A percentile compares a stretch with the other conserved stretches of the same genome.
Evolutionary conservation across 805 yeast species (phyloP).

Genomic region (Teunomyces kruisii): DNA sequence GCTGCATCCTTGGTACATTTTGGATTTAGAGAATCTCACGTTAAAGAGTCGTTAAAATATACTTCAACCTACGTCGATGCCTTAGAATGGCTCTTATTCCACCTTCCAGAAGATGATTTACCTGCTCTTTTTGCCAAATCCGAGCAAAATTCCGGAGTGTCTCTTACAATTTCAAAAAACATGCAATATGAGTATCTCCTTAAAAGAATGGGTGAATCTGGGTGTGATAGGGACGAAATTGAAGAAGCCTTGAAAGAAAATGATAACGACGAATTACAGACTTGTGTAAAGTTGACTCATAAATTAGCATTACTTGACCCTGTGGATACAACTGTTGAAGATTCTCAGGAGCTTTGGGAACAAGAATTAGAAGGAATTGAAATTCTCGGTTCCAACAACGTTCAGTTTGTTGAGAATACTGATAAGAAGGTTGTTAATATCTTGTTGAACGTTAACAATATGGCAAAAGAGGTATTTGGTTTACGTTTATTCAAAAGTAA

Average conservation of each 20-base stretch:
- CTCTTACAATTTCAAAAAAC: slow-evolving; percentile 56
- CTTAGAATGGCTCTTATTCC: slow-evolving; percentile 77
- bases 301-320: slow-evolving; percentile 17
- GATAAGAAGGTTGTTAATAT: slow-evolving; percentile 33
- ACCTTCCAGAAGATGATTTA: slow-evolving; percentile 91
- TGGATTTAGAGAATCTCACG: slow-evolving; percentile 72
- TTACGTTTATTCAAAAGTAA: slow-evolving; percentile 26
- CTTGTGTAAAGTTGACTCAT: slow-evolving; percentile 53
- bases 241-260: slow-evolving; percentile 44
- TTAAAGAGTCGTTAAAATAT: slow-evolving; percentile 68
- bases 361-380: slow-evolving; percentile 72
- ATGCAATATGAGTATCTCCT: slow-evolving; percentile 57
- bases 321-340: slow-evolving; percentile 17
- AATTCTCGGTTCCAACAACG: slow-evolving; percentile 54
- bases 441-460: slow-evolving; percentile 22
- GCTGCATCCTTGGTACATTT: slow-evolving; percentile 24
- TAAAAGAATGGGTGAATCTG: slow-evolving; percentile 60
- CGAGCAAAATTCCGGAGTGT: slow-evolving; percentile 56
- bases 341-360: slow-evolving; percentile 54
- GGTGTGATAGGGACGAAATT: slow-evolving; percentile 67
- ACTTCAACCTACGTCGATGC: slow-evolving; percentile 50
- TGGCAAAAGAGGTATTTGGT: slow-evolving; percentile 18
- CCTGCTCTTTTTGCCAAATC: slow-evolving; percentile 64
- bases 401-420: slow-evolving; percentile 23
- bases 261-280: slow-evolving; percentile 45